Evolutionary conservation across 208 protist genomes (phyloP), one percentile per base, ranked within the genome.

Genomic region (Acanthamoeba castellanii): DNA sequence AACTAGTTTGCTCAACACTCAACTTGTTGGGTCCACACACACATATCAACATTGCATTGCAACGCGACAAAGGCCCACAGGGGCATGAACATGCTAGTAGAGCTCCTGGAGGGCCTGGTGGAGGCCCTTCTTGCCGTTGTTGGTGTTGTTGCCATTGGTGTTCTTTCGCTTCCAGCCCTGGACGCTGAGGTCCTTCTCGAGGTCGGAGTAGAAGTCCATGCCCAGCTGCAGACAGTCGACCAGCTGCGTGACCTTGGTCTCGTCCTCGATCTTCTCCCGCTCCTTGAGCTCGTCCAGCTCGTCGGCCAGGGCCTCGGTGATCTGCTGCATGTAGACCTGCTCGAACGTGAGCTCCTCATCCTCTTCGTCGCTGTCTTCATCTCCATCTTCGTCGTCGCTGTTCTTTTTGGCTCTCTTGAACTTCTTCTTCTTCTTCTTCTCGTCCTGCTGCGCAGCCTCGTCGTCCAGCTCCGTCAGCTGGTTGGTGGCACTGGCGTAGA

Each of bases 241-340:
- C 85, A 92, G 30, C 85, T 57, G 85, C 55, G 55, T 74, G 57
- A 92, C 66, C 85, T 92, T 92, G 85, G 55, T 34, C 64, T 92
- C 85, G 64, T 92, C 85, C 85, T 76, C 64, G 22, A 76, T 66
- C 59, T 72, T 68, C 45, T 66, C 64, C 30, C 78, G 78, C 37
- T 85, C 78, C 64, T 92, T 92, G 37, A 92, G 85, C 25, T 92
- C 85, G 45, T 92, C 85, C 55, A 92, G 85, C 64, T 92, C 85
- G 57, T 92, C 85, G 37, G 85, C 85, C 34, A 92, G 42, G n/a
- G 55, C 55, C 27, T 74, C 64, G 7, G 85, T 92, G 25, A 92
- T 92, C 64, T 92, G 85, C 34, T 55, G 47, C 85, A 92, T 92
- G 42, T 72, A 92, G 22, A 92, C 32, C 55, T 92, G 32, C 64